A percentile compares a stretch with the other conserved stretches of the same genome.
phyloP scores from a whole-genome alignment of 257 asterid genomes.

The Penstemon barbatus region DNA sequence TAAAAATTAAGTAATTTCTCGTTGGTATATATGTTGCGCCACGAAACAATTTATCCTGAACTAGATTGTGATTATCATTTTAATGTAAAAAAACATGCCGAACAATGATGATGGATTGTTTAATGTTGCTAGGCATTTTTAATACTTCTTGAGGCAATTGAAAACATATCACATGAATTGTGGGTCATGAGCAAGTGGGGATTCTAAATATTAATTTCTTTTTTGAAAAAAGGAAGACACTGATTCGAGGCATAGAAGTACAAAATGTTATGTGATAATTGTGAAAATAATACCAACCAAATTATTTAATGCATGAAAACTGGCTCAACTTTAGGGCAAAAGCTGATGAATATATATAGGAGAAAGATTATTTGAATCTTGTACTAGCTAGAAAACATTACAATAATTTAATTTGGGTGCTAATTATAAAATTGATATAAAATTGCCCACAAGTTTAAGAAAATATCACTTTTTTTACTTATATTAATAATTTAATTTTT shows the following conservation, averaged over 20 bases:
- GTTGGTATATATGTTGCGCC: too few relatives aligned
- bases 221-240: slow-evolving; percentile 37
- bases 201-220: slow-evolving; percentile 24
- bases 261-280: slow-evolving; percentile 33
- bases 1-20: too few relatives aligned
- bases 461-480: too few relatives aligned
- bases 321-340: slow-evolving; percentile 42
- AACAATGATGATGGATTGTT: slow-evolving; percentile 38
- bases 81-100: slow-evolving; percentile 24
- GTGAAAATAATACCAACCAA: slow-evolving; percentile 40
- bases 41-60: background rate
- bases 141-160: slow-evolving; percentile 37
- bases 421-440: too few relatives aligned
- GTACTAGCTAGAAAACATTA: background rate
- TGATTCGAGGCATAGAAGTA: slow-evolving; percentile 17
- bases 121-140: slow-evolving; percentile 39
- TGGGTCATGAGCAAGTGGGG: slow-evolving; percentile 35
- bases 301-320: slow-evolving; percentile 27
- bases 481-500: too few relatives aligned
- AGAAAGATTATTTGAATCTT: slow-evolving; percentile 25
- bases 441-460: too few relatives aligned
- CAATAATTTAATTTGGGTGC: too few relatives aligned
- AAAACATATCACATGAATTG: slow-evolving; percentile 43
- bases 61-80: background rate
- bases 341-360: slow-evolving; percentile 15